phyloP scores from a whole-genome alignment of 2,329 filamentous ascomycete genomes.

The Davidsoniella neocaledoniae region DNA sequence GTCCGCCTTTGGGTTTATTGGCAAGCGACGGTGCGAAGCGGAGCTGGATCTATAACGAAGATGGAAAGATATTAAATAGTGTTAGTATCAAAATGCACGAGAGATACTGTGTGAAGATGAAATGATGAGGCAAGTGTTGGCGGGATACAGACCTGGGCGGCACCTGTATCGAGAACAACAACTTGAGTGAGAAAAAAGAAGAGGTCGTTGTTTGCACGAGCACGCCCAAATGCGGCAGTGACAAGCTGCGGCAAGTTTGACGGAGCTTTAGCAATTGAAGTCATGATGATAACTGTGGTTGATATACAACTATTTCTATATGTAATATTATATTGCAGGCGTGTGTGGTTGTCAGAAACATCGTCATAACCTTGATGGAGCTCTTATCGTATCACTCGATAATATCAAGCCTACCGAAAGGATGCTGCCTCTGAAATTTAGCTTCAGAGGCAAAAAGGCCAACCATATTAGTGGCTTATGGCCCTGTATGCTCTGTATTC shows the following conservation, averaged over 20 bases:
- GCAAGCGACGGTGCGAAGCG: constrained; percentile 53
- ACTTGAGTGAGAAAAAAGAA: constrained; percentile 39
- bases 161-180: constrained; percentile 27
- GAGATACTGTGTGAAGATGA: neutral
- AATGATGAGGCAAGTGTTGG: neutral
- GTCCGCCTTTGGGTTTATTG: constrained; percentile 40
- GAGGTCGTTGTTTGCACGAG: constrained; percentile 30
- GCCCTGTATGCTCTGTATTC: too few relatives aligned
- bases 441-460: too few relatives aligned
- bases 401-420: too few relatives aligned
- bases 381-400: too few relatives aligned
- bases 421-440: too few relatives aligned
- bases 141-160: constrained; percentile 25
- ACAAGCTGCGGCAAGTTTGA: constrained; percentile 34
- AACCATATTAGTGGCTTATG: too few relatives aligned
- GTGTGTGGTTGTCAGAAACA: too few relatives aligned
- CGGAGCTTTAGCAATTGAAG: constrained; percentile 5
- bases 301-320: neutral
- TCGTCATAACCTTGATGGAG: too few relatives aligned
- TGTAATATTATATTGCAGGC: neutral
- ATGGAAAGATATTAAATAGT: neutral
- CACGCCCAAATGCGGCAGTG: constrained; percentile 30
- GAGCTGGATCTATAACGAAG: constrained; percentile 45
- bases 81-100: neutral
- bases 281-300: neutral